Conservation (phyloP, 2,329 filamentous ascomycete genomes). For the Trematosphaeria pertusa region DNA sequence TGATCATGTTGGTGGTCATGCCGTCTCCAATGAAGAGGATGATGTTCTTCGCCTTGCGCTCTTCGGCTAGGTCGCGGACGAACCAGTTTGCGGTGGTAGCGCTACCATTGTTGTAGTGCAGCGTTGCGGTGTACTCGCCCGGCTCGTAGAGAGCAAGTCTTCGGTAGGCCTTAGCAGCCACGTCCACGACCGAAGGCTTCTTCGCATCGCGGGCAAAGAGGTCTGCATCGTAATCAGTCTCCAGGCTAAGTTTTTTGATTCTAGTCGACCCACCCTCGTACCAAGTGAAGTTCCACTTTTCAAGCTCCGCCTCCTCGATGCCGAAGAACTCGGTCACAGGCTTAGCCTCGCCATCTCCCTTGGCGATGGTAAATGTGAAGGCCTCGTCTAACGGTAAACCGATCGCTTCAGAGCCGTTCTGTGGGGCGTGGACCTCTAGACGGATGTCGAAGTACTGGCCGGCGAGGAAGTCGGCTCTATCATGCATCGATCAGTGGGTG, state of each 20-base stretch:
- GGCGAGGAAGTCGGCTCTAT: slow-evolving; percentile 77
- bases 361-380: slow-evolving; percentile 77
- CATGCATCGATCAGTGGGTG: slow-evolving; percentile 10
- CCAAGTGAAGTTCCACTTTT: slow-evolving; percentile 86
- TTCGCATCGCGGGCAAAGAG: slow-evolving; percentile 77
- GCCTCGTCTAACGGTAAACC: slow-evolving; percentile 72
- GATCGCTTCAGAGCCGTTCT: slow-evolving; percentile 82
- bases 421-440: slow-evolving; percentile 80
- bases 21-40: slow-evolving; percentile 81
- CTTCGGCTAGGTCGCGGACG: slow-evolving; percentile 72
- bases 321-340: slow-evolving; percentile 72
- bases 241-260: no score
- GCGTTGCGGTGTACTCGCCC: slow-evolving; percentile 77
- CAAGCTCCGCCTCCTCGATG: slow-evolving; percentile 72
- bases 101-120: slow-evolving; percentile 76
- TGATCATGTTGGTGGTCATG: slow-evolving; percentile 78
- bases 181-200: slow-evolving; percentile 76
- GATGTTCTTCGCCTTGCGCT: slow-evolving; percentile 83
- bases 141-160: slow-evolving; percentile 78
- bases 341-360: slow-evolving; percentile 63
- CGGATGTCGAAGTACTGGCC: slow-evolving; percentile 86
- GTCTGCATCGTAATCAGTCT: no score
- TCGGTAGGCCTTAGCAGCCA: slow-evolving; percentile 80
- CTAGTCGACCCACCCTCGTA: slow-evolving; percentile 67
- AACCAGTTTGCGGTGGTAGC: slow-evolving; percentile 78